Base-by-base conservation (phyloP, 495 filamentous ascomycete species). In the Hypoxylon fuscum region DNA sequence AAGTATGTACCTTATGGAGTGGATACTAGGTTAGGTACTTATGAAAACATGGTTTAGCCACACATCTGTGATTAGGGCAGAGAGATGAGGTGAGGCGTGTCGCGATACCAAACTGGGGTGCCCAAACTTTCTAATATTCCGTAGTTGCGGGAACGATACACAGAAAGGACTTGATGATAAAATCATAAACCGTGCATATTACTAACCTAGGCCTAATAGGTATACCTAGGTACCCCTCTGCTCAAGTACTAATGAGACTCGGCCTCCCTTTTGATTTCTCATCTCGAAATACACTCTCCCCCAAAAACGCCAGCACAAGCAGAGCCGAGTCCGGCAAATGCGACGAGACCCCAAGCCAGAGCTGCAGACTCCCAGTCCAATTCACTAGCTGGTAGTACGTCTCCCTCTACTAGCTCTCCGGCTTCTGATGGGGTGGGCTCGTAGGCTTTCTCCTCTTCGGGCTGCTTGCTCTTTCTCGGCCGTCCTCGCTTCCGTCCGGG, bases 291-390 rank as follows among this genome's bases (percentile, higher is more conserved):
- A 20, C 76, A 72, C 70, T 80, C 79, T 4, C 68, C 79, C 3
- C 77, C 79, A 47, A 75, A 77, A 5, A 82, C 77, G 22, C 70
- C 74, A 18, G 76, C 69, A 52, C 65, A 71, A 5, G 74, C 77
- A 6, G 66, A 55, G 1, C 77, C 76, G n/a, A 81, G 56, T 2
- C 79, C 80, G 1, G 74, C 74, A 31, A 77, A 49, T 15, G 69
- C 68, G 2, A 73, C 75, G 51, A 79, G 48, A 1, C 74, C 74
- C 79, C 79, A 81, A 4, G 77, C 74, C 4, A 82, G 64, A 25
- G 79, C 70, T 2, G 71, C 74, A 12, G 71, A 69, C 46, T 82
- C 80, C 77, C 78, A 79, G 37, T 82, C 79, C 21, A 76, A 67
- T 8, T 73, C 75, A 8, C 68, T 62, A 3, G 65, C 65, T 11